Base-by-base conservation (phyloP, 345 rosid species). In the Acer yangbiense region DNA sequence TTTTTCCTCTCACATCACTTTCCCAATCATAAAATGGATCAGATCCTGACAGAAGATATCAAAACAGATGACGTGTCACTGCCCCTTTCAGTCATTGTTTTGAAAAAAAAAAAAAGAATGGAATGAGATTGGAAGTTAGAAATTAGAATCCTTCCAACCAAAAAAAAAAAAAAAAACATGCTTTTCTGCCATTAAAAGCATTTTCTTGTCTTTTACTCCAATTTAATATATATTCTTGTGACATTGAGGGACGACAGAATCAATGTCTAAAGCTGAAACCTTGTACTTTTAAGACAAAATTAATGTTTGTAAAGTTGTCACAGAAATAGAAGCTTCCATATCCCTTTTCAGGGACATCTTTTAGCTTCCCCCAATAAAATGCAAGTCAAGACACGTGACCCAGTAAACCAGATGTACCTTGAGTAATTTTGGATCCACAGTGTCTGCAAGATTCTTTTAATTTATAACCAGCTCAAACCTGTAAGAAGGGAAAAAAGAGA, bases 251-350 rank as follows among this genome's bases (percentile, higher is more conserved):
- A 62, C 75, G 17, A 79, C 76, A 62, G 81, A 77, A 79, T 84
- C 87, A 69, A 66, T 74, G 83, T 82, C 85, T 72, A 75, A 43
- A 65, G 13, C 12, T 39, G 8, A 35, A 63, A 60, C 57, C 76
- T 80, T 52, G 85, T 72, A 77, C 85, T 80, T 80, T 82, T 82
- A 61, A 25, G 69, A 69, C 52, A 39, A 78, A 84, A 81, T 74
- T 43, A 70, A 46, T 13, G 44, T n/a, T 61, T 32, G 18, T 18
- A 68, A 65, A 65, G 71, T 62, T 58, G 71, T 63, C 32, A 50
- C 13, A 20, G 63, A 58, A 17, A 18, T 43, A 65, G 55, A 64
- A 50, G 81, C 57, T 77, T 79, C 85, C 60, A 32, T 18, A 23
- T 72, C 25, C 78, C 64, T 69, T 78, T 85, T 77, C 80, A 63